phyloP scores from a whole-genome alignment of 169 alveolate species.

The Cryptosporidium sp. region DNA sequence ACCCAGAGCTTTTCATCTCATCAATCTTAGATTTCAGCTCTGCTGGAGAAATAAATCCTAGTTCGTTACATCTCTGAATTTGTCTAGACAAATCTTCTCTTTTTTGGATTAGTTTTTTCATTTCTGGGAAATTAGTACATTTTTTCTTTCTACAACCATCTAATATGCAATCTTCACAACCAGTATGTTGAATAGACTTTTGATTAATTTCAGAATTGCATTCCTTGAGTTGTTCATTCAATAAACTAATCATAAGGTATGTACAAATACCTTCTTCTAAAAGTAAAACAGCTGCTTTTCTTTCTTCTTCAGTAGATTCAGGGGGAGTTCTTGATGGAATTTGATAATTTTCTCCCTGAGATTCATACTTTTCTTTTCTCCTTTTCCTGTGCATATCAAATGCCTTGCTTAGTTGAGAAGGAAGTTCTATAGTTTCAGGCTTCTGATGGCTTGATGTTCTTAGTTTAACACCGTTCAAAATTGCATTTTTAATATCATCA shows the following conservation, averaged over 20 bases:
- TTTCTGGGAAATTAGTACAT: constrained; percentile 3
- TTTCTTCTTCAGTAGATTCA: constrained; percentile 25
- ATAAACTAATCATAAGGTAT: not conserved
- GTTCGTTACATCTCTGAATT: not conserved
- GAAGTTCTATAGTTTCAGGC: not conserved
- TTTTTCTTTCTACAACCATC: constrained; percentile 40
- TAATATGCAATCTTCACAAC: constrained; percentile 23
- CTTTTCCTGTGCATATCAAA: not conserved
- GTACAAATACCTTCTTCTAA: constrained; percentile 41
- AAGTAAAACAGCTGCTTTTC: not conserved
- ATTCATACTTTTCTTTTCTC: not conserved
- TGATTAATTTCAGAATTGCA: not conserved
- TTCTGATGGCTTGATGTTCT: not conserved
- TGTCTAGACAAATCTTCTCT: not conserved
- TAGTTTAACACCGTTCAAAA: constrained; percentile 20
- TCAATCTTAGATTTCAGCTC: constrained; percentile 10
- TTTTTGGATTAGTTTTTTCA: not conserved
- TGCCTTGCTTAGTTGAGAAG: not conserved
- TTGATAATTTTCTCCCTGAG: not conserved
- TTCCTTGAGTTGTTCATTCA: not conserved
- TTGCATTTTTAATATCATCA: constrained; percentile 16
- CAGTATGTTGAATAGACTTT: not conserved
- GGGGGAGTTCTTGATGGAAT: not conserved
- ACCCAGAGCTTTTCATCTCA: not conserved
- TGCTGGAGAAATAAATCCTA: not conserved